Base-by-base conservation (phyloP, 2,329 filamentous ascomycete genomes). In the Aspergillus pseudoterreus region DNA sequence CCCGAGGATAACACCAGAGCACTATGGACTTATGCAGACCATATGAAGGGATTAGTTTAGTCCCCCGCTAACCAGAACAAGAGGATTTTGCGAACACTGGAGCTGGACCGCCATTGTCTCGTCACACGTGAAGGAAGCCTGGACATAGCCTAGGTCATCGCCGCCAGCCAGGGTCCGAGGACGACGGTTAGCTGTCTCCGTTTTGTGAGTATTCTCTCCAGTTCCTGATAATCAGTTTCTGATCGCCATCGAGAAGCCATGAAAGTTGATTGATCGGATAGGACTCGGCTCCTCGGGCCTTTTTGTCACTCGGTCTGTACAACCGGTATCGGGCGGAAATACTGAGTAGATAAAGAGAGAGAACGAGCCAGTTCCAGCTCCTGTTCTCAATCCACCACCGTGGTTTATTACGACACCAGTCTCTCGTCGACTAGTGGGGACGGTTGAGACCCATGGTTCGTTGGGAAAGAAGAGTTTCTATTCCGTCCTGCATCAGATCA, bases 1-100 rank as follows among this genome's bases (percentile, higher is more conserved):
- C 63, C 65, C 64, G 65, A 69, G 65, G 63, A 56, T 60, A 58
- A n/a, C 35, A 30, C 6, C 11, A n/a, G 4, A n/a, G 8, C 35
- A 38, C 35, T 38, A 38, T 30, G 27, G 24, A 27, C 14, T 38
- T 38, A 38, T 38, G 35, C 35, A 38, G 35, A n/a, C 12, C 35
- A 38, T 38, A 38, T 38, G 35, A 38, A 38, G 14, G 35, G 2
- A 38, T 38, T 38, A 17, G 3, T 38, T 30, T 30, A 11, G 35
- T 38, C 35, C 35, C 6, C 15, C 35, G 11, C 35, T 38, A 38
- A n/a, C 27, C 27, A 6, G 11, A 30, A 30, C 8, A 30, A 30
- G 27, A 30, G 27, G 27, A 30, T 30, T 30, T 30, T 30, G 27
- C 27, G 27, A 30, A 11, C 27, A 30, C 11, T 30, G 10, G 27